Evolutionary conservation across 495 filamentous ascomycete genomes (phyloP).

Genomic region (Hypomontagnella monticulosa): DNA sequence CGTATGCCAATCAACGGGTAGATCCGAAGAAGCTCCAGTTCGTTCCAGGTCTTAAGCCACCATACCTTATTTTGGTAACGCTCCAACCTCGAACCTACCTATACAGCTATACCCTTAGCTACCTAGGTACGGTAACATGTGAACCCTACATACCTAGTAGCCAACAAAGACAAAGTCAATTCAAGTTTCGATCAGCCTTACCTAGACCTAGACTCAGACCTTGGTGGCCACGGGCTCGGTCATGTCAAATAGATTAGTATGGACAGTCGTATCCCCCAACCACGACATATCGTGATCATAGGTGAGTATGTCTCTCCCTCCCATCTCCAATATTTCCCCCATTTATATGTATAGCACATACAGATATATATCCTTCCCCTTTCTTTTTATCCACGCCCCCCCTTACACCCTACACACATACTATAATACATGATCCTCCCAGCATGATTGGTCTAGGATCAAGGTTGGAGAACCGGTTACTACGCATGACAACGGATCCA

Average conservation of each 20-base stretch:
- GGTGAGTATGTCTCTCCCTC: slow-evolving; percentile 58
- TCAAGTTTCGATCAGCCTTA: not conserved
- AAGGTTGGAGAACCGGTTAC: slow-evolving; percentile 26
- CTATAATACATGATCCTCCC: not conserved
- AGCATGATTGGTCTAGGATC: slow-evolving; percentile 16
- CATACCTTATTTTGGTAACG: slow-evolving; percentile 15
- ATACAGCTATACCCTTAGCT: no score
- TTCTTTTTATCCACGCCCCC: slow-evolving; percentile 10
- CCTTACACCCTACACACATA: not conserved
- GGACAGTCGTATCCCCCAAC: slow-evolving; percentile 46
- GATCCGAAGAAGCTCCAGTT: slow-evolving; percentile 22
- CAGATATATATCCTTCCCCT: not conserved
- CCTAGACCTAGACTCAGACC: not conserved
- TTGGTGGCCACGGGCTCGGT: slow-evolving; percentile 19
- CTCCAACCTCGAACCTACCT: slow-evolving; percentile 1
- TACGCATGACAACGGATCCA: slow-evolving; percentile 7
- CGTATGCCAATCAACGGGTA: slow-evolving; percentile 23
- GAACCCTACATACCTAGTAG: slow-evolving; percentile 13
- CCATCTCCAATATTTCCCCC: slow-evolving; percentile 1
- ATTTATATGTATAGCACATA: not conserved
- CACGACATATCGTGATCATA: slow-evolving; percentile 73
- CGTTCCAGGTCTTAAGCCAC: no score
- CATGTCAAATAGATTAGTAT: slow-evolving; percentile 47
- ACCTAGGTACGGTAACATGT: slow-evolving; percentile 4
- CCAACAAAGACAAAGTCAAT: slow-evolving; percentile 10